Evolutionary conservation across 306 rosid genomes (phyloP), one percentile per base, ranked within the genome.

Genomic region (Oxytropis ochrocephala): DNA sequence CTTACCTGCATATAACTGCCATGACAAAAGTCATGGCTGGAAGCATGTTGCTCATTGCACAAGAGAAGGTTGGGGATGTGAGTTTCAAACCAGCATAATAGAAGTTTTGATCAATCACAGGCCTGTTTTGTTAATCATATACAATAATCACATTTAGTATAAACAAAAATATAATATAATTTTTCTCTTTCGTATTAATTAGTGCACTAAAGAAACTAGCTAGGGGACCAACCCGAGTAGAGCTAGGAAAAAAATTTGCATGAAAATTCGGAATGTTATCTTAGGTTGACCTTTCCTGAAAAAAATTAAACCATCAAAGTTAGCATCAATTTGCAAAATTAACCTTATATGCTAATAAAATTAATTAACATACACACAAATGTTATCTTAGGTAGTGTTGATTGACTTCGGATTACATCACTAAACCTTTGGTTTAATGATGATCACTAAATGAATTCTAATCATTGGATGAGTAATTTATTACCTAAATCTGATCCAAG

Each of bases 1-100:
- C 36, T 14, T 86, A 94, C 97, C 97, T 27, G 87, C 80, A 90
- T 73, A 84, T 62, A 48, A 85, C 78, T 10, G 98, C 97, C 96
- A 94, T 79, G 2, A 87, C 84, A 70, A 94, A 94, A n/a, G 98
- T 94, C 98, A 94, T 90, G 47, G 97, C 98, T 8, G 98, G 98
- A 55, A 93, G 94, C 86, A 93, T 77, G 89, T 93, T 93, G 85
- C 98, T 90, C 84, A 93, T 80, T 70, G 98, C 96, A 70, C 98
- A 88, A 0, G 98, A 80, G 85, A 90, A 93, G 11, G 98, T 93
- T 50, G 97, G 97, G 5, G 98, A 84, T 11, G 96, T 93, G 33
- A 75, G 81, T 52, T 93, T 93, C 88, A 93, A 67, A 8, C 98
- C 98, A 7, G 96, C 97, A 53, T 93, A 93, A 71, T 93, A 93